Base-by-base conservation (phyloP, 2,329 filamentous ascomycete genomes). In the Diaporthe vaccinii region DNA sequence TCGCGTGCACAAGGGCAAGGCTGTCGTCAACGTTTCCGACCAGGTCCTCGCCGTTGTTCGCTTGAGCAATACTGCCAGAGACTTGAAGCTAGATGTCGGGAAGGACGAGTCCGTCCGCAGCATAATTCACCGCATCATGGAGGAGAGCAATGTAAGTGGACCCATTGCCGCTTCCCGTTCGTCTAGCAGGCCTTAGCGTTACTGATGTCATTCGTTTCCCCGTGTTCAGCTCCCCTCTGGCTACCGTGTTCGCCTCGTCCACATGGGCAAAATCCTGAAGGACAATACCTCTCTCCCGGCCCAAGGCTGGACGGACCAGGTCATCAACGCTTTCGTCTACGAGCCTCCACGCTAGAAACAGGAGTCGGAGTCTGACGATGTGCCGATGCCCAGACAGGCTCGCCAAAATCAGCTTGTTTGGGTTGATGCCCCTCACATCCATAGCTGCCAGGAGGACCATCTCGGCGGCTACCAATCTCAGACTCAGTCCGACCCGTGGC, bases 201-300 rank as follows among this genome's bases (percentile, higher is more conserved):
- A n/a, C 73, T 76, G 46, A 75, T 58, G 28, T 17, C 2, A 25
- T 55, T 14, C 31, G 20, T 6, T 9, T 34, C 49, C 2, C 49
- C 9, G n/a, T 31, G 8, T 68, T 9, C 34, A 76, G 70, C 70
- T 67, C 22, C 62, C 44, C 34, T 39, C 65, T 39, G 44, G 46
- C 34, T 49, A 55, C 39, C 62, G 57, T 34, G 86, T 98, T 69
- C 91, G 91, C 72, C 89, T 98, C 75, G 92, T 91, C 28, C 97
- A 98, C 82, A 89, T 97, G 83, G 96, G 96, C 78, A 95, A 92
- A 81, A 90, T 96, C 69, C 88, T 98, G 61, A 91, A 92, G 78
- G 94, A 96, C 78, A 88, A 88, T 72, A 82, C 90, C 28, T 88
- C 92, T 0, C 85, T 98, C 25, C 83, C 87, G 59, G 88, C 89